A percentile compares a stretch with the other conserved stretches of the same genome.
Evolutionary conservation across 345 rosid species (phyloP).

Genomic region (Arabidopsis arenosa): DNA sequence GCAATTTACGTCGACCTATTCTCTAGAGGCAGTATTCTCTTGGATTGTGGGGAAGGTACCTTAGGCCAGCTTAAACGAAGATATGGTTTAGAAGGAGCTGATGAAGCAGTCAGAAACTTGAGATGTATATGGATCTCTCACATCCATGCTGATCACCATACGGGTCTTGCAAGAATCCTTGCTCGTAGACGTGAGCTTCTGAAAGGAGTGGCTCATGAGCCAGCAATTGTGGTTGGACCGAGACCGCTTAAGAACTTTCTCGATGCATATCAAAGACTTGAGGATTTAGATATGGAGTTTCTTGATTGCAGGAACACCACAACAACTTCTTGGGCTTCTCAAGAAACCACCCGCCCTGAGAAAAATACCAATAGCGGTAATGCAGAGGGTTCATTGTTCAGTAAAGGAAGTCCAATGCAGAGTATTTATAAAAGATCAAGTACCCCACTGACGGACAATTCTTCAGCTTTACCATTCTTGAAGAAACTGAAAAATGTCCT

Average conservation of each 20-base stretch:
- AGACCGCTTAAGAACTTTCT: slow-evolving; percentile 80
- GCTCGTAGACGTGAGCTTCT: slow-evolving; percentile 76
- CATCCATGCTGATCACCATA: slow-evolving; percentile 97
- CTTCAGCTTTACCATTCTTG: slow-evolving; percentile 54
- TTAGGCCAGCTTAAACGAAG: slow-evolving; percentile 95
- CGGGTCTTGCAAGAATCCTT: slow-evolving; percentile 90
- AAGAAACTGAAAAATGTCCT: slow-evolving; percentile 64
- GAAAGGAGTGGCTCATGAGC: slow-evolving; percentile 72
- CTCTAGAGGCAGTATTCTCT: slow-evolving; percentile 77
- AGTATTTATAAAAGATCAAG: slow-evolving; percentile 68
- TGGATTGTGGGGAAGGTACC: slow-evolving; percentile 98
- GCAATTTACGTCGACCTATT: slow-evolving; percentile 80
- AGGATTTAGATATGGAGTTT: slow-evolving; percentile 91
- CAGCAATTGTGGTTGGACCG: slow-evolving; percentile 85
- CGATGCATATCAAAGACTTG: slow-evolving; percentile 88
- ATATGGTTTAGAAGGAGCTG: slow-evolving; percentile 86
- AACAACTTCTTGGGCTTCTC: slow-evolving; percentile 64
- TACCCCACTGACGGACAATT: slow-evolving; percentile 53
- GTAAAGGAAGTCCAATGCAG: slow-evolving; percentile 75
- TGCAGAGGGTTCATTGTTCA: slow-evolving; percentile 58
- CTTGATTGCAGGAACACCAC: slow-evolving; percentile 85
- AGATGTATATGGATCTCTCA: slow-evolving; percentile 94
- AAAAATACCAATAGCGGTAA: slow-evolving; percentile 22
- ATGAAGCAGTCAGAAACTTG: slow-evolving; percentile 69
- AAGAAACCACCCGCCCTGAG: slow-evolving; percentile 46